A percentile compares a stretch with the other conserved stretches of the same genome.
phyloP scores from a whole-genome alignment of 768 basidiomycete genomes.

The Agrocybe pediades region DNA sequence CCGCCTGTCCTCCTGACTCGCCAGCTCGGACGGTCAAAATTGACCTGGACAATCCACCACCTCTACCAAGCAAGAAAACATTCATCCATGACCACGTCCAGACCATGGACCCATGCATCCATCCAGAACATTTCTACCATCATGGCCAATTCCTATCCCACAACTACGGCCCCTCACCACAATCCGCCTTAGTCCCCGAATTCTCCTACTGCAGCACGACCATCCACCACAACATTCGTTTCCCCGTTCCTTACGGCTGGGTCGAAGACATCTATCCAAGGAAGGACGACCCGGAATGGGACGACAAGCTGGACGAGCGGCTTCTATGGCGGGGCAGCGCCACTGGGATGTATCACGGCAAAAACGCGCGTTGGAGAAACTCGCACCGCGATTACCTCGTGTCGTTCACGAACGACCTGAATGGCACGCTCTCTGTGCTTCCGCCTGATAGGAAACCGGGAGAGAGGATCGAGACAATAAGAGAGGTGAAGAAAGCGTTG shows the following conservation, averaged over 20 bases:
- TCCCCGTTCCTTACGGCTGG: constrained; percentile 51
- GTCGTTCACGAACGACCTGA: constrained; percentile 39
- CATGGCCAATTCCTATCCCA: constrained; percentile 58
- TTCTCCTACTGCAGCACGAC: constrained; percentile 54
- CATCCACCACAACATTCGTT: constrained; percentile 58
- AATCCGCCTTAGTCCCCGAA: constrained; percentile 43
- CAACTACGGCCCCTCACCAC: constrained; percentile 45
- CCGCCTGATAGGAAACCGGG: constrained; percentile 25
- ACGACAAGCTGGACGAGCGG: constrained; percentile 60
- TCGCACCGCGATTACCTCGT: constrained; percentile 55
- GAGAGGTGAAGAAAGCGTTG: constrained; percentile 32
- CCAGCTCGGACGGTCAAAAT: constrained; percentile 35
- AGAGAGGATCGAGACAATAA: constrained; percentile 36
- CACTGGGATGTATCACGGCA: constrained; percentile 58
- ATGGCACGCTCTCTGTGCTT: constrained; percentile 41
- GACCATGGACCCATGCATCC: constrained; percentile 53
- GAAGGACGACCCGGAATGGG: constrained; percentile 62
- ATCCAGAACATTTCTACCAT: constrained; percentile 43
- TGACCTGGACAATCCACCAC: constrained; percentile 35
- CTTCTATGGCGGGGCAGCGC: constrained; percentile 76
- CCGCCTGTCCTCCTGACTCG: constrained; percentile 40
- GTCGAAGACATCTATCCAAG: constrained; percentile 39
- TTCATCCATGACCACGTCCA: constrained; percentile 52
- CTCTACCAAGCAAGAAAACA: constrained; percentile 33
- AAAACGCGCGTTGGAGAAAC: constrained; percentile 44